Evolutionary conservation across 202 grass and related monocot genomes (phyloP), one percentile per base, ranked within the genome.

Genomic region (Hordeum pubiflorum): DNA sequence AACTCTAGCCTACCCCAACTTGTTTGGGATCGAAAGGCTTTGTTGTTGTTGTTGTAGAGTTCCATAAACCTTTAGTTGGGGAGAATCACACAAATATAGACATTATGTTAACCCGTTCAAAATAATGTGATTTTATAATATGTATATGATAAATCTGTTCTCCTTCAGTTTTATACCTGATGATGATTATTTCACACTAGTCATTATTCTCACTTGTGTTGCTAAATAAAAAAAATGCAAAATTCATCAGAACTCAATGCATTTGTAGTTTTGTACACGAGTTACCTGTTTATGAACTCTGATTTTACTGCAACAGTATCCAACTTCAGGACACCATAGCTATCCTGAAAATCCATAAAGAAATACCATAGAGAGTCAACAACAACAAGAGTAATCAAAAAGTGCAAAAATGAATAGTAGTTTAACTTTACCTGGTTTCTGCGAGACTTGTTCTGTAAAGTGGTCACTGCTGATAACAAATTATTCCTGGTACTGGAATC

Each of bases 231-330:
- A 69, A 68, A 1, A 26, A 0, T 21, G 31, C 2, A 48, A 23
- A 23, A 80, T 21, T 18, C 38, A 79, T 63, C 33, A 67, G 58
- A 23, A 80, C 37, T 1, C 0, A 65, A 66, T 63, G 39, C 9
- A 62, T 36, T 72, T 44, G 31, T 32, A 32, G 31, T 32, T 32
- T 32, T 32, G 43, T 55, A 72, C 23, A 81, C 78, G 1, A 74
- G 75, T 78, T 93, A 98, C 95, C 90, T 98, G 81, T 98, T 98
- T 65, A 86, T 65, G 81, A 98, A 98, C 77, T 98, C 95, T 67
- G 86, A 82, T 80, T 93, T 98, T 57, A 91, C 88, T 54, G 88
- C 90, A 55, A 82, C 95, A 29, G 65, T 78, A 64, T 89, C 90
- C 50, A 98, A 68, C 79, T 89, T 94, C 34, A 91, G 60, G 81